These are phyloP conservation scores for Kazachstania kunashirensis DNA, from an alignment of 805 yeast genomes.

Conservation along the genomic window DNA sequence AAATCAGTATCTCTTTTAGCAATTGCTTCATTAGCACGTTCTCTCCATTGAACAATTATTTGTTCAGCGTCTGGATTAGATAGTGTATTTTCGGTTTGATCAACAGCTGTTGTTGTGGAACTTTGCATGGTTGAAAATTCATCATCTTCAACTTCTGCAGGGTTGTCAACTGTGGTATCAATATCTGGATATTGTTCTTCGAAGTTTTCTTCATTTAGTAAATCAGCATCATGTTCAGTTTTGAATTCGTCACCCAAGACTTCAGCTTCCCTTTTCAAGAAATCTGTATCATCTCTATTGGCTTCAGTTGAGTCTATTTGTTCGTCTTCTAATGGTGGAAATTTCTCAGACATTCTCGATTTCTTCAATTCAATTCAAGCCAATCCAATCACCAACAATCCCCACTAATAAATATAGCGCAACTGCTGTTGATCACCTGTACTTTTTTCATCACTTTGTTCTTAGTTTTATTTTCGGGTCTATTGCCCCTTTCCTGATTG, in stretches of 20 bases:
- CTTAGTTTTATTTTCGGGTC: too few relatives aligned
- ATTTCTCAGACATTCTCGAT: conserved; percentile 63
- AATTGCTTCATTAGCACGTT: conserved; percentile 69
- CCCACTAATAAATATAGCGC: too few relatives aligned
- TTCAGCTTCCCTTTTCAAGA: conserved; percentile 59
- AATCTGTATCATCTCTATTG: conserved; percentile 39
- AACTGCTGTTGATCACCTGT: too few relatives aligned
- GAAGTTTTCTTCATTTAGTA: conserved; percentile 34
- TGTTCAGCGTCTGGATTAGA: conserved; percentile 34
- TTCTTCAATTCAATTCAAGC: too few relatives aligned
- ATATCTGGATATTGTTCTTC: conserved; percentile 35
- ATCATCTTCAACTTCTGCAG: conserved; percentile 40
- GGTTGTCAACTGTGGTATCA: conserved; percentile 43
- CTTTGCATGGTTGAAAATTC: conserved; percentile 28
- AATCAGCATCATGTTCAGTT: conserved; percentile 50
- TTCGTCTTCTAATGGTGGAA: conserved; percentile 55
- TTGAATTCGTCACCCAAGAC: conserved; percentile 62
- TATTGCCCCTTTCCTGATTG: background rate
- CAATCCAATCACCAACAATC: too few relatives aligned
- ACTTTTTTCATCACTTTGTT: too few relatives aligned
- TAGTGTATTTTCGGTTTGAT: conserved; percentile 32
- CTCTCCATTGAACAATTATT: conserved; percentile 58
- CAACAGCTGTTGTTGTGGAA: conserved; percentile 13
- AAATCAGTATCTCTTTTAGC: conserved; percentile 68
- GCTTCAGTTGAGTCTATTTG: conserved; percentile 28